Evolutionary conservation across 75 land plant species (phyloP), one percentile per base, ranked within the genome.

Genomic region (Pinus taeda): DNA sequence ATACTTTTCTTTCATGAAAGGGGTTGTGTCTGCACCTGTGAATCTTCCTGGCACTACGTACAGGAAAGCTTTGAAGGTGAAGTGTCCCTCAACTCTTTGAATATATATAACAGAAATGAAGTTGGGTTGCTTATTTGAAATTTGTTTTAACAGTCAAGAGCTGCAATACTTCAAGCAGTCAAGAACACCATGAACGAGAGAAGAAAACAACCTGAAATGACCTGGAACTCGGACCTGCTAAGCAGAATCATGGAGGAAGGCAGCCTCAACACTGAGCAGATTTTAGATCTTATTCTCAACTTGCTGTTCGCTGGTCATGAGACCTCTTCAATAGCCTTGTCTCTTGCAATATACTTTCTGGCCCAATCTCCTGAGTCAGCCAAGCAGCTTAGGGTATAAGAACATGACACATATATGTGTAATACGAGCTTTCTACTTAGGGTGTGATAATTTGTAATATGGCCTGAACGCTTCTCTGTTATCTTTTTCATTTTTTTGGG

Each of bases 1-100:
- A 57, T 88, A 79, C 57, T 63, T 75, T 14, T 79, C 84, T n/a
- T 88, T 88, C 57, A 88, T 88, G 86, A 85, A 73, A 67, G 90
- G 90, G 36, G 74, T 88, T 5, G 61, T 85, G 1, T 85, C 87
- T 45, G 61, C 80, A 7, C 90, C 90, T 24, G 18, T 88, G 21
- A 59, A 82, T 55, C 61, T 88, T 71, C 90, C 90, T 2, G 90
- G 87, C 13, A 82, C 84, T 39, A 75, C 87, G 49, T 88, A 85
- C 78, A 79, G 78, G 61, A 85, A 53, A 60, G 90, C 90, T 20
- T 61, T 88, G 60, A 59, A 82, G 81, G 90, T 85, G 37, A 61
- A 69, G 49, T 3, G 11, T 37, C 53, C 20, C 55, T 69, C 42
- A 37, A 33, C 17, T 15, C 14, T 49, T 49, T 49, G 0, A 9